Conservation (phyloP, 331 rosid genomes). For the Quercus tomentella region DNA sequence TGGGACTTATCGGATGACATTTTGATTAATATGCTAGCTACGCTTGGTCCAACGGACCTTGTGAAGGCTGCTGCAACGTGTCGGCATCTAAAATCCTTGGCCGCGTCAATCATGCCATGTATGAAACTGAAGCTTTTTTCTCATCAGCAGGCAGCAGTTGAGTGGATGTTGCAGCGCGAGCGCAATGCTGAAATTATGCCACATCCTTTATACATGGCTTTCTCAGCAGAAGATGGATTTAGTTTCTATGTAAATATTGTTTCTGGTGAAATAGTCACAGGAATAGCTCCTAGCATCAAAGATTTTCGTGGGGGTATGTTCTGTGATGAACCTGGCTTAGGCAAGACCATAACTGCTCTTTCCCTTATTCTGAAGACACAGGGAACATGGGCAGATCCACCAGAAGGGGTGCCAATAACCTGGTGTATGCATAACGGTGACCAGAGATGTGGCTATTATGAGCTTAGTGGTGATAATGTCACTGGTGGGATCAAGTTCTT, state of each 20-base stretch:
- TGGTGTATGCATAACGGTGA: slow-evolving; percentile 77
- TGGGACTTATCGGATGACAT: slow-evolving; percentile 80
- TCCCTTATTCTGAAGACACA: slow-evolving; percentile 85
- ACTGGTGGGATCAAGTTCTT: slow-evolving; percentile 22
- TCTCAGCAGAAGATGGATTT: slow-evolving; percentile 77
- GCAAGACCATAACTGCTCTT: slow-evolving; percentile 93
- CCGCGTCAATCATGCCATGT: slow-evolving; percentile 79
- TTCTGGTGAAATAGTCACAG: slow-evolving; percentile 76
- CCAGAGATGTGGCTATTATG: slow-evolving; percentile 84
- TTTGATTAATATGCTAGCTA: slow-evolving; percentile 52
- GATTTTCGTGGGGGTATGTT: slow-evolving; percentile 96
- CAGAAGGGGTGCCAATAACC: slow-evolving; percentile 54
- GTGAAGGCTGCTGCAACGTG: slow-evolving; percentile 76
- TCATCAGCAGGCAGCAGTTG: slow-evolving; percentile 88
- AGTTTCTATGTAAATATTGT: slow-evolving; percentile 60
- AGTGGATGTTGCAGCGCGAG: slow-evolving; percentile 98
- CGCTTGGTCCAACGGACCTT: slow-evolving; percentile 62
- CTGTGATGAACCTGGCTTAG: slow-evolving; percentile 98
- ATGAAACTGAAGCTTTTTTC: slow-evolving; percentile 84
- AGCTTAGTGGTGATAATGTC: slow-evolving; percentile 44
- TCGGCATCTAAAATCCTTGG: slow-evolving; percentile 61
- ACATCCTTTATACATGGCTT: slow-evolving; percentile 66
- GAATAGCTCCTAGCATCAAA: slow-evolving; percentile 61
- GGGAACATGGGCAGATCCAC: slow-evolving; percentile 72
- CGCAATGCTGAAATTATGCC: slow-evolving; percentile 52